Conservation (phyloP, 768 basidiomycete species). For the Kwoniella pini region DNA sequence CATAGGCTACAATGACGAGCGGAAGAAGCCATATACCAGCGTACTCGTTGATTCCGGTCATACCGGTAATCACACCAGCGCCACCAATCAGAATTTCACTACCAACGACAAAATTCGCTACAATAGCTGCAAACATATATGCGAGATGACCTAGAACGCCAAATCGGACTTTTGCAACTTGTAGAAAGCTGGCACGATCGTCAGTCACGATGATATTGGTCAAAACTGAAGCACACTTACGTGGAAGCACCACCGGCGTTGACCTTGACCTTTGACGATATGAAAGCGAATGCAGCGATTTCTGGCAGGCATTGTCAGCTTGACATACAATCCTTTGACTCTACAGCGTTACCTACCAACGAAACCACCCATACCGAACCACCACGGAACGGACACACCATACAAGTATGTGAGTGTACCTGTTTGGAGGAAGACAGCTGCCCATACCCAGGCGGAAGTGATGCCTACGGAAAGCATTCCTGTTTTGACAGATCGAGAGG, state of each 20-base stretch:
- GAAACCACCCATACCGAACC: slow-evolving; percentile 22
- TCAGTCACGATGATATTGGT: not conserved
- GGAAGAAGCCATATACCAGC: slow-evolving; percentile 21
- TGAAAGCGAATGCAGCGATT: slow-evolving; percentile 18
- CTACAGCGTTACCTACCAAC: not conserved
- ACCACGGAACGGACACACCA: slow-evolving; percentile 13
- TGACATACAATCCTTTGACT: not conserved
- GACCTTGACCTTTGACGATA: slow-evolving; percentile 19
- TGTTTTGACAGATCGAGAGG: slow-evolving; percentile 14
- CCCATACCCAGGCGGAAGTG: slow-evolving; percentile 17
- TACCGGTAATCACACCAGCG: slow-evolving; percentile 20
- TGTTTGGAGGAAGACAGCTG: slow-evolving; percentile 12
- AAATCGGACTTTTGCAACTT: slow-evolving; percentile 21
- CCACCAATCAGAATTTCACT: slow-evolving; percentile 24
- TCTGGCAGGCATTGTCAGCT: not conserved
- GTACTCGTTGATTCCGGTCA: slow-evolving; percentile 20
- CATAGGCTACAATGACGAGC: slow-evolving; percentile 18
- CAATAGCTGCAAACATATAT: slow-evolving; percentile 22
- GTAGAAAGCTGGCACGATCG: slow-evolving; percentile 3
- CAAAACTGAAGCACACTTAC: not conserved
- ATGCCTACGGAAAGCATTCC: slow-evolving; percentile 17
- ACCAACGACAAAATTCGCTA: slow-evolving; percentile 22
- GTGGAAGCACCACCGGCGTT: slow-evolving; percentile 17
- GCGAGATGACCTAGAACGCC: slow-evolving; percentile 18
- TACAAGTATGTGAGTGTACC: slow-evolving; percentile 14